A percentile compares a stretch with the other conserved stretches of the same genome.
These are phyloP conservation scores for Aspergillus fructus DNA, from an alignment of 2,329 filamentous ascomycete species.

Conservation along the genomic window DNA sequence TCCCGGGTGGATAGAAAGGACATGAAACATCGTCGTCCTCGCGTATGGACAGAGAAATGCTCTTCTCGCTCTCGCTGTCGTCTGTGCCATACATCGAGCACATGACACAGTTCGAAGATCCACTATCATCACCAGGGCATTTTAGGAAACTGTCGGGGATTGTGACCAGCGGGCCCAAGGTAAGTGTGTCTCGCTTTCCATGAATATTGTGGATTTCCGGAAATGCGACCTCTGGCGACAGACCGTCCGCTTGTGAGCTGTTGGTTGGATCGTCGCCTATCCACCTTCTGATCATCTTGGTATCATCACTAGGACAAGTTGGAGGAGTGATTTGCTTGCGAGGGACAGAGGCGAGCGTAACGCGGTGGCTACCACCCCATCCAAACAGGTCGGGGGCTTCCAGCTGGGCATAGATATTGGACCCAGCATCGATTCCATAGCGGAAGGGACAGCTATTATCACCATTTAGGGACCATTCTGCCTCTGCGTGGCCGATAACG, in stretches of 20 bases:
- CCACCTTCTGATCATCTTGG: background rate
- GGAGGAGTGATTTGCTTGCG: conserved; percentile 11
- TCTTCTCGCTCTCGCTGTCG: background rate
- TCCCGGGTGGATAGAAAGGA: conserved; percentile 5
- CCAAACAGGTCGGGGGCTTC: conserved; percentile 9
- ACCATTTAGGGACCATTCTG: background rate
- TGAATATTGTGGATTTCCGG: background rate
- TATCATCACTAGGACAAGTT: conserved; percentile 2
- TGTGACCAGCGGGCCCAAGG: conserved; percentile 10
- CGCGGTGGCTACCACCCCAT: conserved; percentile 6
- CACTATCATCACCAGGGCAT: conserved; percentile 6
- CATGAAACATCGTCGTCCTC: conserved; percentile 1
- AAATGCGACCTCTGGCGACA: background rate
- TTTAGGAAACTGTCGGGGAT: conserved; percentile 12
- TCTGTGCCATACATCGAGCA: conserved; percentile 11
- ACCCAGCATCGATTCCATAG: conserved; percentile 16
- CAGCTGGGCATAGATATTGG: conserved; percentile 6
- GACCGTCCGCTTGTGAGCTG: background rate
- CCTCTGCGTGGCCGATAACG: conserved; percentile 9
- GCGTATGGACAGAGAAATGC: background rate
- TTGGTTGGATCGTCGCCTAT: background rate
- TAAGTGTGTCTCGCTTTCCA: conserved; percentile 11
- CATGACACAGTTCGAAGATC: conserved; percentile 7
- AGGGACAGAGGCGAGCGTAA: conserved; percentile 6
- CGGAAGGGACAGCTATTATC: conserved; percentile 11